Conservation (phyloP, 495 filamentous ascomycete species). For the Hypoxylon subgilvum region DNA sequence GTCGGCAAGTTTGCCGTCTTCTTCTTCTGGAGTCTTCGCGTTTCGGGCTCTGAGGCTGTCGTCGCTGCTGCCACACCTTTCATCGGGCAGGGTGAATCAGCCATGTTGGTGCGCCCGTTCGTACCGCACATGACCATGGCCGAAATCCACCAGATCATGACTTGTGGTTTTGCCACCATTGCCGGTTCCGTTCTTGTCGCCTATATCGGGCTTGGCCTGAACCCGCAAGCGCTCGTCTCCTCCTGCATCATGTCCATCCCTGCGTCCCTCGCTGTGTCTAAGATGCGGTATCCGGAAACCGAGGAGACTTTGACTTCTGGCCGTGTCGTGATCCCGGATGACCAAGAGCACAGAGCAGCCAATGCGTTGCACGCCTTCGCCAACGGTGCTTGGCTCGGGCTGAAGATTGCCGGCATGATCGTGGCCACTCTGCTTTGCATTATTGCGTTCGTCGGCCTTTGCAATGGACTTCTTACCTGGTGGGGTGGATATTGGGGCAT, state of each 20-base stretch:
- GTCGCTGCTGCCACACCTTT: conserved; percentile 94
- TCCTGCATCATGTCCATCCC: conserved; percentile 93
- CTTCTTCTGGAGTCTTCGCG: conserved; percentile 87
- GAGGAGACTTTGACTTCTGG: conserved; percentile 84
- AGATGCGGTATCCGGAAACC: conserved; percentile 85
- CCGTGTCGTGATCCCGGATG: conserved; percentile 75
- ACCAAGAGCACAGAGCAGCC: conserved; percentile 70
- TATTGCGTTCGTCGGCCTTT: conserved; percentile 76
- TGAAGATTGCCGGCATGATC: conserved; percentile 91
- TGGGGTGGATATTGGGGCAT: conserved; percentile 87
- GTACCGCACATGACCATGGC: conserved; percentile 80
- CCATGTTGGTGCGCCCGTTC: conserved; percentile 88
- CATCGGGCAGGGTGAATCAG: conserved; percentile 91
- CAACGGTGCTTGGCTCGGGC: conserved; percentile 83
- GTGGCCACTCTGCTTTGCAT: conserved; percentile 79
- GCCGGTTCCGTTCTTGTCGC: conserved; percentile 78
- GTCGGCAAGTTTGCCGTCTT: conserved; percentile 83
- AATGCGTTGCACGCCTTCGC: conserved; percentile 87
- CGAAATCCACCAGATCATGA: conserved; percentile 91
- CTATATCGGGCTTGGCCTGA: conserved; percentile 80
- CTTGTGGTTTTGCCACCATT: conserved; percentile 69
- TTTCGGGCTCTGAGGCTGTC: conserved; percentile 93
- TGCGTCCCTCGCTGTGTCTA: conserved; percentile 82
- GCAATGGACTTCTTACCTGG: conserved; percentile 83
- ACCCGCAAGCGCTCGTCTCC: conserved; percentile 85